Evolutionary conservation across 139 green algal genomes (phyloP).

Genomic region (Trebouxia sp.): DNA sequence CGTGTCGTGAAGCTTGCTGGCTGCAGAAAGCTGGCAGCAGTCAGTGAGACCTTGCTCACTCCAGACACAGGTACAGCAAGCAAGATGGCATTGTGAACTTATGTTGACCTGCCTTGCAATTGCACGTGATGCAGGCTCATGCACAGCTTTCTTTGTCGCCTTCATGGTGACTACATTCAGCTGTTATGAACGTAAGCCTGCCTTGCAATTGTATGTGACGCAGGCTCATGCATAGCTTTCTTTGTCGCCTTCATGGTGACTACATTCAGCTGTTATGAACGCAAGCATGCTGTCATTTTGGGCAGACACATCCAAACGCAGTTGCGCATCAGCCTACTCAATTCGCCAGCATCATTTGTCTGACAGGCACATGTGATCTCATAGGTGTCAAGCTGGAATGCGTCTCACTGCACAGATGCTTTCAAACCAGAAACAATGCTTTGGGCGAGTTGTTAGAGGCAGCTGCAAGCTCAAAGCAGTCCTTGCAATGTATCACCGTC

Average conservation of each 20-base stretch:
- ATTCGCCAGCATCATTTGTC: background rate
- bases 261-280: background rate
- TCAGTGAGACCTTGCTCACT: background rate
- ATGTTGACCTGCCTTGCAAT: background rate
- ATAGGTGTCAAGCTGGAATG: slow-evolving; percentile 28
- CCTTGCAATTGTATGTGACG: background rate
- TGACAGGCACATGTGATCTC: background rate
- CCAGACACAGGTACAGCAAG: background rate
- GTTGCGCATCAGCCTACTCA: background rate
- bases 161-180: background rate
- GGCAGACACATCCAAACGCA: background rate
- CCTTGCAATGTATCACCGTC: background rate
- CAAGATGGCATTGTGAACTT: background rate
- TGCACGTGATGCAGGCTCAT: background rate
- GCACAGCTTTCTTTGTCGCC: background rate
- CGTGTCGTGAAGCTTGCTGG: slow-evolving; percentile 48
- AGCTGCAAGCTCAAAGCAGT: slow-evolving; percentile 7
- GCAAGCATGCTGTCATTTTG: background rate
- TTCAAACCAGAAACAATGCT: slow-evolving; percentile 50
- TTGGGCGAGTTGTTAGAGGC: slow-evolving; percentile 48
- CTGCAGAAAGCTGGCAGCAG: slow-evolving; percentile 58
- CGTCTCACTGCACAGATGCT: slow-evolving; percentile 70
- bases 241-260: background rate
- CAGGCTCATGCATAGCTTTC: background rate
- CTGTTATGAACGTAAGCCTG: background rate